Conservation (phyloP, 768 basidiomycete genomes). For the Russula virescens region DNA sequence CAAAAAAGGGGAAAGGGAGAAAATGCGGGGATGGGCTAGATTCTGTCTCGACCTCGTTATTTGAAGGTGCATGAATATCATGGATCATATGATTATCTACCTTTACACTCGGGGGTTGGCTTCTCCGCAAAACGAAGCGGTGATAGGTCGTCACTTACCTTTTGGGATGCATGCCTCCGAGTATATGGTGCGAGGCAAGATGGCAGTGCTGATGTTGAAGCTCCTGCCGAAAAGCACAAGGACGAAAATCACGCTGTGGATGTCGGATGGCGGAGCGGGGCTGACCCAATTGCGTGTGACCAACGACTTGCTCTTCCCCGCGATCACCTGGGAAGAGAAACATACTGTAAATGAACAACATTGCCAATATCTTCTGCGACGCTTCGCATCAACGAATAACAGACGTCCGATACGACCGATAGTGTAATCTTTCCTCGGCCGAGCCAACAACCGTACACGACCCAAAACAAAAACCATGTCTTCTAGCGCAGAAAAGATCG, state of each 20-base stretch:
- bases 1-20: neutral
- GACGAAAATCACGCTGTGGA: neutral
- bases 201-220: no score
- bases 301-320: no score
- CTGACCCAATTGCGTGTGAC: neutral
- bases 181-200: no score
- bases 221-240: no score
- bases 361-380: no score
- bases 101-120: neutral
- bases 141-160: no score
- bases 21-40: neutral
- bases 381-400: no score
- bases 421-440: constrained; percentile 6
- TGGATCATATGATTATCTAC: constrained; percentile 20
- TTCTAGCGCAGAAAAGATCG: constrained; percentile 51
- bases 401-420: neutral
- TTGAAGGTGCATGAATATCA: neutral
- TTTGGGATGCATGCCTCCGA: no score
- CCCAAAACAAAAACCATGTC: neutral
- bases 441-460: neutral
- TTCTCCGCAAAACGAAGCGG: no score
- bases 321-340: no score
- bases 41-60: neutral
- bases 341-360: no score
- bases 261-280: neutral